Evolutionary conservation across 192 early-diverging fungal species (phyloP), one percentile per base, ranked within the genome.

Genomic region (Jimgerdemannia lactiflua): DNA sequence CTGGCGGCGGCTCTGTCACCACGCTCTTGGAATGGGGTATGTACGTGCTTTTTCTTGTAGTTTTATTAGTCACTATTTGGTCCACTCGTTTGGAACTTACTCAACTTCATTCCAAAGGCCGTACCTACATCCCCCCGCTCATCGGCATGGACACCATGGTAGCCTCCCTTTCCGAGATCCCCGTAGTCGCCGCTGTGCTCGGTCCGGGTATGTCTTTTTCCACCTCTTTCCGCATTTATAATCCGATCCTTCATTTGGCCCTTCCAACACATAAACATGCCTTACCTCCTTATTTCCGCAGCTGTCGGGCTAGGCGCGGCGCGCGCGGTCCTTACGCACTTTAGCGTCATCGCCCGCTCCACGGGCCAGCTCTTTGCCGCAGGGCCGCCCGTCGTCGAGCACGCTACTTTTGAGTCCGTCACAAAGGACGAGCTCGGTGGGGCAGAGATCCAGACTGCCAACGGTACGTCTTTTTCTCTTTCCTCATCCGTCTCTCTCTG

Each of bases 281-380:
- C 59, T 43, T 70, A 29, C 2, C 29, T 29, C 1, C 29, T 29
- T 1, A 29, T 29, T 29, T 29, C 29, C 29, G 29, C 68, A 80
- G 80, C 80, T 49, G 80, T 82, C 20, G 77, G 77, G 20, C 65
- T 82, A 20, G 80, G 80, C 14, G 80, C 80, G 6, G 80, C 80
- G 4, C 70, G 77, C 14, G 80, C 80, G 18, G 78, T 77, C 42
- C 68, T 82, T 42, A 75, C 80, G 11, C 77, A 82, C 68, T 82
- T 82, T 69, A 76, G 74, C 11, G 80, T 82, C 3, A 67, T 78
- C 0, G 59, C 80, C 2, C 8, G 65, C 9, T 66, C 75, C 43
- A 78, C 78, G 10, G 80, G 80, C 4, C 78, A 76, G 3, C 42
- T 82, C 3, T 82, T 82, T 70, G 74, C 77, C 6, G 77, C 80